phyloP scores from a whole-genome alignment of 139 green algal genomes.

The Tetradesmus lagerheimii region DNA sequence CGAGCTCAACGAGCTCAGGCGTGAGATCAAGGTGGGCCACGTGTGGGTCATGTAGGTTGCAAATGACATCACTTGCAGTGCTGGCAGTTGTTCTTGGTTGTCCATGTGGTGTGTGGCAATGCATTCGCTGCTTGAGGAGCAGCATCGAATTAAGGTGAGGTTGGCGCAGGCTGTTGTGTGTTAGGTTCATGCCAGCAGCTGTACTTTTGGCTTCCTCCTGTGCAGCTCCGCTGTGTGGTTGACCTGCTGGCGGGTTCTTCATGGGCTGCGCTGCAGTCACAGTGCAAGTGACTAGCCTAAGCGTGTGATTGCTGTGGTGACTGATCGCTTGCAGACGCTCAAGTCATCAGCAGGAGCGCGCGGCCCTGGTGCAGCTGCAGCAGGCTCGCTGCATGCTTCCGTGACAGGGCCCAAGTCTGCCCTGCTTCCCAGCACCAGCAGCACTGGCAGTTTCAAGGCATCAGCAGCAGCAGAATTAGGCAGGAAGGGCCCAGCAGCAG shows the following conservation, averaged over 20 bases:
- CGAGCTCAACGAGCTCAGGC: slow-evolving; percentile 91
- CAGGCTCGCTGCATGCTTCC: not conserved
- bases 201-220: too few relatives aligned
- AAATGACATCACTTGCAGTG: not conserved
- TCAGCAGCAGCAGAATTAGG: not conserved
- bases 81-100: not conserved
- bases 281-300: too few relatives aligned
- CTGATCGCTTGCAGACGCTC: not conserved
- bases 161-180: too few relatives aligned
- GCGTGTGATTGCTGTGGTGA: not conserved
- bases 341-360: slow-evolving; percentile 7
- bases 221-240: too few relatives aligned
- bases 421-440: not conserved
- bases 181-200: too few relatives aligned
- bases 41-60: not conserved
- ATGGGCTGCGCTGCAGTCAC: too few relatives aligned
- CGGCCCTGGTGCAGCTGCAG: not conserved
- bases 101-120: not conserved
- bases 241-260: too few relatives aligned
- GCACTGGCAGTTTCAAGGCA: not conserved
- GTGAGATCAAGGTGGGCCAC: slow-evolving; percentile 76
- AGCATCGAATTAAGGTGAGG: too few relatives aligned
- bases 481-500: not conserved
- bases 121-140: not conserved
- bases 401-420: not conserved